Conservation (phyloP, 148 eudicot genomes). For the Pharnaceum exiguum region DNA sequence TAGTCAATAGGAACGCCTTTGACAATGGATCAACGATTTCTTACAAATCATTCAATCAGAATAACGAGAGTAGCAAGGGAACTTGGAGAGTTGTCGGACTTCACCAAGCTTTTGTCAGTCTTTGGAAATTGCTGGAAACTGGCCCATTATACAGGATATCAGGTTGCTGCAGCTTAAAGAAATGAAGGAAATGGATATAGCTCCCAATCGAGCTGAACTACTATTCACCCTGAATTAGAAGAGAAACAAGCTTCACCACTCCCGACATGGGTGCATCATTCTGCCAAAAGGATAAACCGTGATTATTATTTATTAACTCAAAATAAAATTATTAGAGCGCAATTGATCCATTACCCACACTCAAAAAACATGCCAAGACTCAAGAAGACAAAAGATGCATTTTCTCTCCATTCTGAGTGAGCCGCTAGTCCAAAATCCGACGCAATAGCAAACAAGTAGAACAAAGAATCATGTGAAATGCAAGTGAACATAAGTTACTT, state of each 20-base stretch:
- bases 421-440: too few relatives aligned
- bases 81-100: too few relatives aligned
- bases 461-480: not conserved
- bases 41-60: too few relatives aligned
- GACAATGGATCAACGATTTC: too few relatives aligned
- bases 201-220: not conserved
- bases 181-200: not conserved
- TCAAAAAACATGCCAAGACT: not conserved
- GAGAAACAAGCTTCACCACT: slow-evolving; percentile 70
- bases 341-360: not conserved
- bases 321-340: not conserved
- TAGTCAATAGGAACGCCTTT: too few relatives aligned
- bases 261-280: slow-evolving; percentile 78
- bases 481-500: slow-evolving; percentile 25
- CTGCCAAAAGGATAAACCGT: slow-evolving; percentile 31
- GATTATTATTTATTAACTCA: not conserved
- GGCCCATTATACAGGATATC: too few relatives aligned
- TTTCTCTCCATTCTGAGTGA: too few relatives aligned
- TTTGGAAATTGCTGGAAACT: too few relatives aligned
- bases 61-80: too few relatives aligned
- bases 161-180: not conserved
- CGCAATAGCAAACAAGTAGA: not conserved
- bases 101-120: too few relatives aligned
- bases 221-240: slow-evolving; percentile 43
- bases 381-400: too few relatives aligned